These are phyloP conservation scores for Sporobolomyces roseus DNA, from an alignment of 768 basidiomycete genomes.

Conservation along the genomic window DNA sequence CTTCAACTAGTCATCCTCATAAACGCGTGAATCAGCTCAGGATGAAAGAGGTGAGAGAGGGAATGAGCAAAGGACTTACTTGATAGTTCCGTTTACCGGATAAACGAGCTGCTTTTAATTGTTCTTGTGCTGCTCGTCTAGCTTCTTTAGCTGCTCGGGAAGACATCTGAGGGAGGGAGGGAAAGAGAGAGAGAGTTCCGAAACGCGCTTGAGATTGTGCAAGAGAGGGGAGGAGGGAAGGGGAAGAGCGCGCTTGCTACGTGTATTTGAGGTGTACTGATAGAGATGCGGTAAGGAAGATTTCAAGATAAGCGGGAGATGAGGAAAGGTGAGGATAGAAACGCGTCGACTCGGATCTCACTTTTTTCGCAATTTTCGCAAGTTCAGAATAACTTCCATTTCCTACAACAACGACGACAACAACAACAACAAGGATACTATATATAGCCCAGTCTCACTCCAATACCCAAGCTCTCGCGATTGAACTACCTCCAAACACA, in stretches of 20 bases:
- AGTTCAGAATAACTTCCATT: neutral
- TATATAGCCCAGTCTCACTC: too few relatives aligned
- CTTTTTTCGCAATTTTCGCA: too few relatives aligned
- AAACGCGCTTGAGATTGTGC: too few relatives aligned
- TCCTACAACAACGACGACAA: too few relatives aligned
- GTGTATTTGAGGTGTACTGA: too few relatives aligned
- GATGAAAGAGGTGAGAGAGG: neutral
- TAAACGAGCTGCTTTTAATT: constrained; percentile 14
- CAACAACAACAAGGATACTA: too few relatives aligned
- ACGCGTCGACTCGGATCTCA: too few relatives aligned
- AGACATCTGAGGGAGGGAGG: neutral
- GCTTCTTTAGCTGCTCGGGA: constrained; percentile 21
- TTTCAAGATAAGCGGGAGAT: too few relatives aligned
- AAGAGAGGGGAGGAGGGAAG: too few relatives aligned
- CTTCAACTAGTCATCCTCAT: constrained; percentile 31
- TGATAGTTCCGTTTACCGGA: constrained; percentile 33
- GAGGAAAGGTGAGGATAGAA: too few relatives aligned
- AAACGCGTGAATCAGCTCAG: neutral
- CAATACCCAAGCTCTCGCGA: constrained; percentile 25
- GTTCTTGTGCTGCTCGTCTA: constrained; percentile 9
- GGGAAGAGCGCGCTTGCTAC: too few relatives aligned
- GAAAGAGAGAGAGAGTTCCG: neutral
- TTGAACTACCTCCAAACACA: constrained; percentile 12
- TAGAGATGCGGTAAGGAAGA: too few relatives aligned
- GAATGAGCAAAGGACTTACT: constrained; percentile 6